Evolutionary conservation across 1,139 yeast species (phyloP).

Genomic region (Zhuliangozyma parablackwelliae): DNA sequence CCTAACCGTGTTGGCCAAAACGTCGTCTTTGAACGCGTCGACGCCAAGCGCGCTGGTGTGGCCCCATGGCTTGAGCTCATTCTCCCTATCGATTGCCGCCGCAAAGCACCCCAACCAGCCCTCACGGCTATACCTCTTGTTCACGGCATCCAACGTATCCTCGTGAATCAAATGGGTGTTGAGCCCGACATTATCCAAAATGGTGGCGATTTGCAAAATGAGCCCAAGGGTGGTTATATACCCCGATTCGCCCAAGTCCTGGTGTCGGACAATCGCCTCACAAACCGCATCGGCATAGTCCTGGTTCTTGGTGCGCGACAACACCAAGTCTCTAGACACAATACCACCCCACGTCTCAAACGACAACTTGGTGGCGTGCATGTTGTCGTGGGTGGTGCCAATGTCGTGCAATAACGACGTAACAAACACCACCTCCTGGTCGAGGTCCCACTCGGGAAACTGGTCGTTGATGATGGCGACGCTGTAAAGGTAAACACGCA

Average conservation of each 20-base stretch:
- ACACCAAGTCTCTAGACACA: slow-evolving; percentile 25
- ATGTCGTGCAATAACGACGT: slow-evolving; percentile 36
- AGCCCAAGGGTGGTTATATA: slow-evolving; percentile 34
- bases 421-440: slow-evolving; percentile 25
- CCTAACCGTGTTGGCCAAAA: slow-evolving; percentile 23
- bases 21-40: slow-evolving; percentile 24
- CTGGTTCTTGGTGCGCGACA: slow-evolving; percentile 20
- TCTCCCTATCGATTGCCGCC: slow-evolving; percentile 31
- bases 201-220: slow-evolving; percentile 32
- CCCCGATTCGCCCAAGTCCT: slow-evolving; percentile 33
- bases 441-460: slow-evolving; percentile 32
- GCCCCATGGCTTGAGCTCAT: slow-evolving; percentile 30
- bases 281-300: slow-evolving; percentile 37
- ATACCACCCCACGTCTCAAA: slow-evolving; percentile 38
- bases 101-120: slow-evolving; percentile 37
- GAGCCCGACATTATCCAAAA: slow-evolving; percentile 35
- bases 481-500: slow-evolving; percentile 31
- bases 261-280: slow-evolving; percentile 37
- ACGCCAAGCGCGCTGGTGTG: slow-evolving; percentile 35
- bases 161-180: slow-evolving; percentile 27
- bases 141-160: slow-evolving; percentile 27
- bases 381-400: slow-evolving; percentile 32
- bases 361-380: slow-evolving; percentile 33
- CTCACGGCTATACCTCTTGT: slow-evolving; percentile 23
- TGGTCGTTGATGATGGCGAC: slow-evolving; percentile 33